A percentile compares a stretch with the other conserved stretches of the same genome.
Conservation (phyloP, 2,329 filamentous ascomycete genomes). For the Fusarium verticillioides region DNA sequence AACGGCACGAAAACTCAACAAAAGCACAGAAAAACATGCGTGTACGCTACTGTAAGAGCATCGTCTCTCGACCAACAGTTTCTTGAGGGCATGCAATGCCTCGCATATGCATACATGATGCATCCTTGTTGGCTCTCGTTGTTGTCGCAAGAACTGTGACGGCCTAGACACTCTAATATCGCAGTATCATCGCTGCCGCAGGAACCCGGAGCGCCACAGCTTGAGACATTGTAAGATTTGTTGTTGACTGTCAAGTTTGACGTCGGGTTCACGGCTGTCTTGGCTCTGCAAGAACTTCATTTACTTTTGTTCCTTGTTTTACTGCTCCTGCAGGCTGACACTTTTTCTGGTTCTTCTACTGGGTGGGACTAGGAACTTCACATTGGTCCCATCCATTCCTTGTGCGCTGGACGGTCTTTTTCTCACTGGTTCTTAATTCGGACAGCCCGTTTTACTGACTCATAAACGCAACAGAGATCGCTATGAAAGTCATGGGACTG, state of each 20-base stretch:
- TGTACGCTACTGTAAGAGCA: slow-evolving; percentile 18
- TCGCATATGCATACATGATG: slow-evolving; percentile 18
- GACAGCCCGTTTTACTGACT: neutral
- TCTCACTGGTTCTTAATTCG: neutral
- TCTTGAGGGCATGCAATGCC: slow-evolving; percentile 7
- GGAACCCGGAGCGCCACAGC: slow-evolving; percentile 35
- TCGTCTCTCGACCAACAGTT: slow-evolving; percentile 14
- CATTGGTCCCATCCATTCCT: neutral
- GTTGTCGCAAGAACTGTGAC: slow-evolving; percentile 17
- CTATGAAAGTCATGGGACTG: neutral
- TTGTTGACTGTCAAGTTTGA: neutral
- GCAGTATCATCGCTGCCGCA: slow-evolving; percentile 30
- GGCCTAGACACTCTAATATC: slow-evolving; percentile 10
- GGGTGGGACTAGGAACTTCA: neutral
- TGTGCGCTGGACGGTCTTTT: neutral
- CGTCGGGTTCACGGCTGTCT: neutral
- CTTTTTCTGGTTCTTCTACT: neutral
- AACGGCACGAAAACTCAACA: neutral
- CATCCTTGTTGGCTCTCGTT: slow-evolving; percentile 22
- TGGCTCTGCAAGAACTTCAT: neutral
- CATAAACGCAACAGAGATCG: neutral
- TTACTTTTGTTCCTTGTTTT: neutral
- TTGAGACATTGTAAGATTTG: neutral
- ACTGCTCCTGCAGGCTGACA: neutral
- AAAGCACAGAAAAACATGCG: slow-evolving; percentile 20